These are phyloP conservation scores for Globisporangium alternatum DNA, from an alignment of 352 stramenopile genomes.

Conservation along the genomic window DNA sequence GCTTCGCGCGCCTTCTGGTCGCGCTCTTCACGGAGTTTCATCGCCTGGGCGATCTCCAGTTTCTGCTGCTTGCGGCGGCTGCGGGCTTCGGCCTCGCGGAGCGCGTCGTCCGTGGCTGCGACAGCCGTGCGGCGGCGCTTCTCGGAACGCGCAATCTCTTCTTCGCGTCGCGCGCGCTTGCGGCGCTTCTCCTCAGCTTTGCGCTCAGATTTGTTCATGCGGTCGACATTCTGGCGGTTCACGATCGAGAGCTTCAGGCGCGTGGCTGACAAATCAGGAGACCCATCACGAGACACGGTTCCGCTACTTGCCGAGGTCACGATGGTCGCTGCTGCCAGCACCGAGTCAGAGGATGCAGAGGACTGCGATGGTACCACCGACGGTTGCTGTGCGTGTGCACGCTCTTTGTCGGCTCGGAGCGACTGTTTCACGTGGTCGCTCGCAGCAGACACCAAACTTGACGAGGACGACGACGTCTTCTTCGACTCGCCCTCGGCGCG, in stretches of 20 bases:
- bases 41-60: conserved; percentile 61
- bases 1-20: conserved; percentile 48
- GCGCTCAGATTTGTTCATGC: conserved; percentile 83
- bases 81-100: conserved; percentile 74
- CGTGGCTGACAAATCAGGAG: conserved; percentile 36
- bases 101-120: conserved; percentile 72
- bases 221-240: conserved; percentile 59
- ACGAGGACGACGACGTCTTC: conserved; percentile 15
- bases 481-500: conserved; percentile 29
- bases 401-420: conserved; percentile 11
- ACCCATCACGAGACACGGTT: conserved; percentile 11
- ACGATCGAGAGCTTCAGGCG: conserved; percentile 68
- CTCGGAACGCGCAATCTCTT: conserved; percentile 73
- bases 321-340: conserved; percentile 13
- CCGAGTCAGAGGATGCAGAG: neutral
- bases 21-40: conserved; percentile 57
- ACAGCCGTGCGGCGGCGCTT: conserved; percentile 75
- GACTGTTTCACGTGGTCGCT: conserved; percentile 1
- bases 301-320: neutral
- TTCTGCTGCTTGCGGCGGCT: conserved; percentile 69
- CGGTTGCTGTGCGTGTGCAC: neutral
- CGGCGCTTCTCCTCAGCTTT: conserved; percentile 84
- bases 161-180: conserved; percentile 66
- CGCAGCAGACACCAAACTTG: neutral
- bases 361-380: neutral